These are phyloP conservation scores for Mortierella sp. DNA, from an alignment of 371 early-diverging fungal species.

Conservation along the genomic window DNA sequence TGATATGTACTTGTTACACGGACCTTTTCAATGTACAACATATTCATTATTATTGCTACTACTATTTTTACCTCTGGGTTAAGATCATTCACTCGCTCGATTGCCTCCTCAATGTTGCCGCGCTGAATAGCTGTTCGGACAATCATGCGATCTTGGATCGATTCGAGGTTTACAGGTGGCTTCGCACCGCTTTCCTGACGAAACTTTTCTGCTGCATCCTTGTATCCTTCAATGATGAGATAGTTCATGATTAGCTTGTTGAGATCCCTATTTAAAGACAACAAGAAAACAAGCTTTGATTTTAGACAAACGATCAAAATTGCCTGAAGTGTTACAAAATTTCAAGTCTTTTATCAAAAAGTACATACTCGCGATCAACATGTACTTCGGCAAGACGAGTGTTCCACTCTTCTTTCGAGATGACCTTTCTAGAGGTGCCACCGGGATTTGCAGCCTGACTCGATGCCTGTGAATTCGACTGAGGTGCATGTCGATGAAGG, in stretches of 20 bases:
- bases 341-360: neutral
- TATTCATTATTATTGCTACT: too few relatives aligned
- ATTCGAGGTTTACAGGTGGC: constrained; percentile 85
- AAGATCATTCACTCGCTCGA: constrained; percentile 94
- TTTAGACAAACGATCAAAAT: too few relatives aligned
- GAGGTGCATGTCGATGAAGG: constrained; percentile 9
- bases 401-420: constrained; percentile 74
- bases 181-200: constrained; percentile 84
- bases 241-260: constrained; percentile 98
- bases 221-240: constrained; percentile 97
- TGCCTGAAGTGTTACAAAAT: neutral
- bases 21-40: neutral
- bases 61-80: constrained; percentile 89
- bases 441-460: constrained; percentile 31
- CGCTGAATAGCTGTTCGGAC: constrained; percentile 93
- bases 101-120: constrained; percentile 93
- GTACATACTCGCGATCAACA: constrained; percentile 74
- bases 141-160: constrained; percentile 94
- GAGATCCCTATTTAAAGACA: constrained; percentile 71
- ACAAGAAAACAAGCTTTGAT: neutral
- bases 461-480: constrained; percentile 48
- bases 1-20: constrained; percentile 28
- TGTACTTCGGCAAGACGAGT: constrained; percentile 68
- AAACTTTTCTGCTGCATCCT: constrained; percentile 97
- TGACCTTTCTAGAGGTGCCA: constrained; percentile 59